A percentile compares a stretch with the other conserved stretches of the same genome.
phyloP scores from a whole-genome alignment of 2,329 filamentous ascomycete species.

The Colletotrichum sp. region DNA sequence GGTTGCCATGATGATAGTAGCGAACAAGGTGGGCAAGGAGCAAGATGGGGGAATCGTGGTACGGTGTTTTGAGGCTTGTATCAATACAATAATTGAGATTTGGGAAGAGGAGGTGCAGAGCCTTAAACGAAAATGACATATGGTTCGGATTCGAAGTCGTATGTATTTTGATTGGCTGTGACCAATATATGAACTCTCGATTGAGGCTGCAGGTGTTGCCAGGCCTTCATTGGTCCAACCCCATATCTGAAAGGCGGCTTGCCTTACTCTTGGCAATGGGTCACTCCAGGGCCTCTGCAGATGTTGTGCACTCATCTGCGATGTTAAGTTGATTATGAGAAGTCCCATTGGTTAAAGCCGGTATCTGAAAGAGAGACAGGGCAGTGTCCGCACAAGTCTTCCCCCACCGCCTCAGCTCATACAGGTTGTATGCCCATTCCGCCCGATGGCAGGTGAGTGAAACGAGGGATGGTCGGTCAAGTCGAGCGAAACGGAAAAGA shows the following conservation, averaged over 20 bases:
- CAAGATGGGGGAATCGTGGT: no score
- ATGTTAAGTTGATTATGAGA: no score
- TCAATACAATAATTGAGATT: no score
- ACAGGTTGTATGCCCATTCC: no score
- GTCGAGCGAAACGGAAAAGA: not conserved
- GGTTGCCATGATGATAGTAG: not conserved
- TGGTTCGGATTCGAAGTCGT: no score
- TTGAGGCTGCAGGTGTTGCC: not conserved
- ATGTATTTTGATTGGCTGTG: not conserved
- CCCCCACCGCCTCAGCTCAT: no score
- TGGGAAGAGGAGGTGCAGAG: not conserved
- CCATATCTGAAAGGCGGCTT: not conserved
- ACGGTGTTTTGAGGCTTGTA: no score
- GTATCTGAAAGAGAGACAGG: not conserved
- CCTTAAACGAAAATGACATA: not conserved
- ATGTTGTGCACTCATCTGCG: no score
- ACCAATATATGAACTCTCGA: not conserved
- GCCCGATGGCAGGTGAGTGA: no score
- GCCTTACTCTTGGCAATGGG: not conserved
- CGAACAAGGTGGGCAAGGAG: no score
- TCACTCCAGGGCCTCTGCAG: not conserved
- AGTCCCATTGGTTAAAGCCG: not conserved
- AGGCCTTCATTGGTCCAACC: not conserved
- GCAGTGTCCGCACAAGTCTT: not conserved
- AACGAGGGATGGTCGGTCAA: not conserved